Percentiles rank a stretch among this genome's conserved stretches.
Evolutionary conservation across 108 stramenopile species (phyloP).

Genomic region (Skeletonema tropicum): DNA sequence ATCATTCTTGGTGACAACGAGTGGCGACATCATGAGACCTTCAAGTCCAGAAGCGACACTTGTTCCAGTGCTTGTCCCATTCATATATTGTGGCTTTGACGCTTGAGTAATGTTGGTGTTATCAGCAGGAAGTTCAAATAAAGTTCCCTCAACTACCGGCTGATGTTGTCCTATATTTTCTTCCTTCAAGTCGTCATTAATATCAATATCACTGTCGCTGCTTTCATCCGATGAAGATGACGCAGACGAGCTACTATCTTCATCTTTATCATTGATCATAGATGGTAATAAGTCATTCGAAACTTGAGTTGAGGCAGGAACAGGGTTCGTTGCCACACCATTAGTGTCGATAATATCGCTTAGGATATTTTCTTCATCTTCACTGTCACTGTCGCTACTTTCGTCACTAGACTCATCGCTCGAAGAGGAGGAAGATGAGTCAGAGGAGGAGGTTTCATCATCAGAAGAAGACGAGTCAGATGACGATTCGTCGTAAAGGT

Average conservation of each 20-base stretch:
- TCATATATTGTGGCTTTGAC: constrained; percentile 17
- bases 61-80: constrained; percentile 18
- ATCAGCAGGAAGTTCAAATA: constrained; percentile 24
- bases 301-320: constrained; percentile 5
- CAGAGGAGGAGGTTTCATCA: constrained; percentile 20
- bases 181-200: constrained; percentile 16
- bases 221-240: constrained; percentile 50
- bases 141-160: constrained; percentile 20
- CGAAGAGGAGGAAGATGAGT: constrained; percentile 17
- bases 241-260: constrained; percentile 19
- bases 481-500: neutral
- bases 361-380: constrained; percentile 2
- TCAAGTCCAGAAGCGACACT: constrained; percentile 60
- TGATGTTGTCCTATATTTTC: constrained; percentile 1
- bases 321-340: constrained; percentile 15
- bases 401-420: constrained; percentile 41
- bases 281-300: constrained; percentile 19
- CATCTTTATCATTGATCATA: constrained; percentile 13
- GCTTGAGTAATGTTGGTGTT: neutral
- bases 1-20: constrained; percentile 54
- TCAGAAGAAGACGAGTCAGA: constrained; percentile 36
- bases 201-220: constrained; percentile 46
- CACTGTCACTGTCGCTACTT: constrained; percentile 42
- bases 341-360: constrained; percentile 9
- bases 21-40: constrained; percentile 83